Base-by-base conservation (phyloP, 768 basidiomycete genomes). In the Polyporus arcularius region DNA sequence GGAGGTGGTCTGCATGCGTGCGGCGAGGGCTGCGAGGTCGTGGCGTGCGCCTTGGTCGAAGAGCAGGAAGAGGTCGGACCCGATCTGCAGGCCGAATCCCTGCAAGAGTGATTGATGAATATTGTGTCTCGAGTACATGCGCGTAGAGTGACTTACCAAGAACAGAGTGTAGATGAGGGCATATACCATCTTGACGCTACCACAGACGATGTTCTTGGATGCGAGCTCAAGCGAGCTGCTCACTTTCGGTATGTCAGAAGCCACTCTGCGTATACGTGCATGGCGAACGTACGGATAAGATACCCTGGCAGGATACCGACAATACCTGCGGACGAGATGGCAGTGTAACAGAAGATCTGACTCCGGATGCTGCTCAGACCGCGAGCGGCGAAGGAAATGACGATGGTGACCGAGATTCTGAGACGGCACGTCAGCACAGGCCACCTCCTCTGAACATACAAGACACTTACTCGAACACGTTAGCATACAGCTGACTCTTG, bases 221-320 rank as follows among this genome's bases (percentile, higher is more conserved):
- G 90, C 91, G 57, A 94, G 75, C 71, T 94, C 91, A 63, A 93
- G 78, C 26, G 91, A 90, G 68, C 90, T 90, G 65, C 85, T 92
- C 67, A 94, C 92, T 83, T 38, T 77, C 58, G 66, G 18, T 59
- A 53, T 26, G 43, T 46, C 38, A 39, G 49, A 28, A 65, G 28
- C 39, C 5, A 41, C 18, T 26, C 26, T 5, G 52, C 15, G 12
- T 38, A 42, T 45, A 58, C 53, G 40, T 28, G 35, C 51, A 39
- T 10, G 38, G 39, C 45, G 42, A 11, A 76, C 87, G 60, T 70
- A 91, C 91, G 72, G 60, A 93, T 90, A 52, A 92, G 80, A 73
- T 89, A 95, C 1, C 92, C 94, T n/a, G 94, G 94, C 47, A 96
- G 81, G 61, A 96, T 94, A 40, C 91, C 86, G 35, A 96, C 90